Conservation (phyloP, 176 grass and related monocot genomes). For the Phoenix dactylifera region DNA sequence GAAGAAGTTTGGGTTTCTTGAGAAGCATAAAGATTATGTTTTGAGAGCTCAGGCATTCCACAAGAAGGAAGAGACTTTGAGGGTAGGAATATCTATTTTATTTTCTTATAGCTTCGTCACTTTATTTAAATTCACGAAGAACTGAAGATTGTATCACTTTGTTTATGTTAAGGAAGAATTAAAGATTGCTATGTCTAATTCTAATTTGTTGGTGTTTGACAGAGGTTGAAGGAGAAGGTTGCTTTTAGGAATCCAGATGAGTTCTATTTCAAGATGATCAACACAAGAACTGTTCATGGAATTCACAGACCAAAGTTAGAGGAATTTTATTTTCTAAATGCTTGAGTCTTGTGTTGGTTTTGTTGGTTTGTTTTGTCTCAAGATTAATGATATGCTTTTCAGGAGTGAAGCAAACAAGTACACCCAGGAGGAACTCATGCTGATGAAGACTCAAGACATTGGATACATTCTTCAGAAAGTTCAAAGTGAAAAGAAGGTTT, state of each 20-base stretch:
- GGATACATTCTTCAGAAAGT: conserved; percentile 69
- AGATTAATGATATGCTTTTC: conserved; percentile 6
- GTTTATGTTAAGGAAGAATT: no score
- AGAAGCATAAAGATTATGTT: conserved; percentile 90
- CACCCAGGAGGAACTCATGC: conserved; percentile 62
- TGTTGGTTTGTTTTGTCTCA: conserved; percentile 9
- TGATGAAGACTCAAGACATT: conserved; percentile 90
- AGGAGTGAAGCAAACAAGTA: conserved; percentile 87
- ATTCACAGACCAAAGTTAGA: conserved; percentile 66
- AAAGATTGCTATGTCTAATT: no score
- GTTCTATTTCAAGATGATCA: conserved; percentile 95
- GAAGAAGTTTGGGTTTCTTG: conserved; percentile 74
- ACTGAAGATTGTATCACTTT: no score
- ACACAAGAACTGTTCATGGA: conserved; percentile 49
- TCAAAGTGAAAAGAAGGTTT: conserved; percentile 89
- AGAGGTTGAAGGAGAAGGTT: conserved; percentile 85
- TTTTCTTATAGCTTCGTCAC: not conserved
- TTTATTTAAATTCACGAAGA: not conserved
- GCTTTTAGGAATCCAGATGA: conserved; percentile 76
- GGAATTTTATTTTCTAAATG: not conserved
- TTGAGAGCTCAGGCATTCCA: conserved; percentile 50
- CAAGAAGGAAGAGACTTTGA: conserved; percentile 54
- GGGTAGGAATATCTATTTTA: conserved; percentile 26
- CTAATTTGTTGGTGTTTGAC: not conserved
- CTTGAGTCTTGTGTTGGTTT: not conserved